Evolutionary conservation across 371 early-diverging fungal species (phyloP), one percentile per base, ranked within the genome.

Genomic region (Catenaria anguillulae): DNA sequence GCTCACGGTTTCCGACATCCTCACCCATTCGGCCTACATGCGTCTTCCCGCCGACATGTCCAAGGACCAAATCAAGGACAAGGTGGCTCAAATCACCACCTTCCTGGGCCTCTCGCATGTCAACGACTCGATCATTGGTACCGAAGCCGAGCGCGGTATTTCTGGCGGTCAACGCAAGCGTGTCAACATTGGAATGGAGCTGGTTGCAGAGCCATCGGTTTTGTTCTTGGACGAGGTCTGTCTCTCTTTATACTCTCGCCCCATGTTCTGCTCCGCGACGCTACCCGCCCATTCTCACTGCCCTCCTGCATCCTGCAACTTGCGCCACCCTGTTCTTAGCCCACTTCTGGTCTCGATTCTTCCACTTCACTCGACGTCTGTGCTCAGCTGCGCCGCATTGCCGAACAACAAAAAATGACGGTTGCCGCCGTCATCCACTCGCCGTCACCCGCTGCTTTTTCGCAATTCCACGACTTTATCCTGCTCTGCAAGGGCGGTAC

Each of bases 151-250:
- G 6, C 78, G 85, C 29, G 89, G 88, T 13, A 77, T 90, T 17
- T 84, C 85, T 31, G 93, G 92, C 24, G 92, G 91, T 24, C 89
- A 92, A 66, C 77, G 86, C 56, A 91, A 90, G 72, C 79, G 90
- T 21, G 85, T 88, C 52, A 84, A 84, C 64, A 87, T 93, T 62
- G 93, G 86, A 8, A 79, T 85, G 71, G 92, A 90, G 70, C 74
- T 88, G 4, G 84, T 85, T 6, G 85, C 85, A 3, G 77, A 81
- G 48, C 83, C 83, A 46, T 60, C 55, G 4, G 65, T 77, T n/a
- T 50, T 77, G 36, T 75, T 83, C 55, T 70, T 85, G 34, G 76
- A 50, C 52, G 52, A 50, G 69, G 86, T 87, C 6, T 23, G 21
- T 43, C n/a, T n/a, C n/a, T n/a, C n/a, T n/a, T n/a, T n/a, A n/a